These are phyloP conservation scores for Retiboletus flavoniger DNA, from an alignment of 1,284 basidiomycete genomes.

Conservation along the genomic window DNA sequence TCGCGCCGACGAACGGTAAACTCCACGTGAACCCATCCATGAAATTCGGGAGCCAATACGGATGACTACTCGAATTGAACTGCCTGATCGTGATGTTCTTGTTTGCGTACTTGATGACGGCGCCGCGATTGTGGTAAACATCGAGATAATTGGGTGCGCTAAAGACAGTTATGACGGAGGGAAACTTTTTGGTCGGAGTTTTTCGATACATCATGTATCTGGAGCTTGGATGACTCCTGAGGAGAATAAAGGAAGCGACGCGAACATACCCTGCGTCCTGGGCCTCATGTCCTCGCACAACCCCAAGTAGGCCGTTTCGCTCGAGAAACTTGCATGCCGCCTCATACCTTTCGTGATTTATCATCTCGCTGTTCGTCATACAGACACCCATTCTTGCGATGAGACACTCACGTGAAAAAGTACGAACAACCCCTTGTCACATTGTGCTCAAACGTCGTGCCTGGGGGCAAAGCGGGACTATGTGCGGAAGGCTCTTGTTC, in stretches of 20 bases:
- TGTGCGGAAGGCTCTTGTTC: constrained; percentile 44
- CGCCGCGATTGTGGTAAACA: constrained; percentile 85
- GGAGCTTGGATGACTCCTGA: constrained; percentile 16
- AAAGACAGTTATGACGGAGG: constrained; percentile 88
- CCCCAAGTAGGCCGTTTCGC: constrained; percentile 86
- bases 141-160: constrained; percentile 86
- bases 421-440: constrained; percentile 91
- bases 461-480: constrained; percentile 33
- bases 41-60: constrained; percentile 94
- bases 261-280: constrained; percentile 85
- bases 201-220: constrained; percentile 67
- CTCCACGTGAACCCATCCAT: constrained; percentile 99
- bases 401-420: constrained; percentile 80
- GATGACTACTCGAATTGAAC: constrained; percentile 93
- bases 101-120: constrained; percentile 96
- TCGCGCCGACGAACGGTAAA: constrained; percentile 96
- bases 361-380: neutral
- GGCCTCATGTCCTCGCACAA: constrained; percentile 97
- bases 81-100: constrained; percentile 98
- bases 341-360: constrained; percentile 61
- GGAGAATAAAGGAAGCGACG: neutral
- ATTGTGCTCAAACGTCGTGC: constrained; percentile 79
- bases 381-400: neutral
- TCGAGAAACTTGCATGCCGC: constrained; percentile 95
- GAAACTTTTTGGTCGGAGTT: constrained; percentile 48